Percentiles rank a stretch among this genome's conserved stretches.
Conservation (phyloP, 176 grass and related monocot genomes). For the Secale cereale region DNA sequence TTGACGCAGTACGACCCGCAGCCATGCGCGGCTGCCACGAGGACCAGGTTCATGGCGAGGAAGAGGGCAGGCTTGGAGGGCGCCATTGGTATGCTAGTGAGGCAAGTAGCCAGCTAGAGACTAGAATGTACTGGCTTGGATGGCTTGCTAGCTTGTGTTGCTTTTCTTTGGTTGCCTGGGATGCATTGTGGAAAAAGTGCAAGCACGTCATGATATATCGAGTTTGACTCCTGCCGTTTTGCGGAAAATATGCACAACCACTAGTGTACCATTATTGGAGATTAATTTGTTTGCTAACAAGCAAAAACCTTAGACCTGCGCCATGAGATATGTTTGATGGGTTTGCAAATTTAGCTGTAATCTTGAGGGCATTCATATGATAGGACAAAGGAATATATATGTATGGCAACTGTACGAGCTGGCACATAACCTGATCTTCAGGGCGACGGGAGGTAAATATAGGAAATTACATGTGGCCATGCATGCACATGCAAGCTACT, state of each 20-base stretch:
- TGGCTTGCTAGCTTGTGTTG: not conserved
- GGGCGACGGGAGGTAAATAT: not conserved
- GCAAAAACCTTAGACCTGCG: not conserved
- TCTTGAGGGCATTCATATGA: not conserved
- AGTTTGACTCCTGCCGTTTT: no score
- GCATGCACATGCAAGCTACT: not conserved
- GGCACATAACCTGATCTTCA: not conserved
- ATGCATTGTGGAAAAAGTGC: no score
- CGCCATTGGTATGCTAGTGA: slow-evolving; percentile 1
- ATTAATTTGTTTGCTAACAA: not conserved
- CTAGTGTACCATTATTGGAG: not conserved
- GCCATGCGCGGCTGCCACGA: slow-evolving; percentile 17
- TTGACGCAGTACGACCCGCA: slow-evolving; percentile 23
- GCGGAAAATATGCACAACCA: no score
- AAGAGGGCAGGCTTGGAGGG: slow-evolving; percentile 9
- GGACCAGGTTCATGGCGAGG: slow-evolving; percentile 19
- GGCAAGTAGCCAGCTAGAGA: not conserved
- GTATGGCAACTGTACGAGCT: not conserved
- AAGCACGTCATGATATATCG: no score
- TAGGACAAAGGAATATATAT: not conserved
- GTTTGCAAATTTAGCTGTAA: not conserved
- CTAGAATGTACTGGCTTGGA: not conserved
- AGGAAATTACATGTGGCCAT: not conserved
- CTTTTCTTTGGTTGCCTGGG: not conserved
- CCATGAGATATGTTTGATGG: not conserved